Evolutionary conservation across 768 basidiomycete genomes (phyloP), one percentile per base, ranked within the genome.

Genomic region (Suillus subluteus): DNA sequence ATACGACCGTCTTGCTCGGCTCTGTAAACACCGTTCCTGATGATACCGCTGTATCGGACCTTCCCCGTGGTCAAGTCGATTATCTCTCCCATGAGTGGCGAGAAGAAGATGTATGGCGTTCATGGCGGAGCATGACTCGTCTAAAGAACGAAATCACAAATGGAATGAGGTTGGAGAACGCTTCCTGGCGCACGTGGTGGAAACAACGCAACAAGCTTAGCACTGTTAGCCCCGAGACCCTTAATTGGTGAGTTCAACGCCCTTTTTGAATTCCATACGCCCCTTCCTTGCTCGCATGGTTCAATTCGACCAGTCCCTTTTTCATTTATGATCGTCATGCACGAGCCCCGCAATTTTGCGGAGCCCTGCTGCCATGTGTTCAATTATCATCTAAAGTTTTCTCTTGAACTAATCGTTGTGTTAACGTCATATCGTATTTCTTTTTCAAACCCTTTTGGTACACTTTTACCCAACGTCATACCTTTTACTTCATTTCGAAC

Each of bases 181-280:
- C 98, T 11, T 94, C 92, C 67, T 99, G 97, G 97, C 83, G 97
- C 50, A 99, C 96, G 1, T 99, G 97, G 97, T 98, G 96, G 91
- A 98, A 99, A 81, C 96, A 98, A 86, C 84, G 97, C 68, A 98
- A 98, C 73, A 93, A 96, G 70, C 86, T 99, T 68, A 94, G 91
- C 82, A 99, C 97, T 0, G 85, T 99, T 76, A 92, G 90, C 32
- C 97, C 97, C 66, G 98, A 99, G 82, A 98, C 96, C 4, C 88
- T 99, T 72, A 99, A 99, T 78, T 99, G 97, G 97, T 98, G 74
- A 73, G 91, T 79, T 73, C 65, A 50, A 63, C 23, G 35, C 41
- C n/a, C 65, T 32, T 12, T 65, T 56, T 30, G 38, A 35, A 67
- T 59, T 43, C 50, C 65, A 1, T 65, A 52, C 63, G 58, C 58